phyloP scores from a whole-genome alignment of 352 stramenopile genomes.

The Phytophthora agathidicida region DNA sequence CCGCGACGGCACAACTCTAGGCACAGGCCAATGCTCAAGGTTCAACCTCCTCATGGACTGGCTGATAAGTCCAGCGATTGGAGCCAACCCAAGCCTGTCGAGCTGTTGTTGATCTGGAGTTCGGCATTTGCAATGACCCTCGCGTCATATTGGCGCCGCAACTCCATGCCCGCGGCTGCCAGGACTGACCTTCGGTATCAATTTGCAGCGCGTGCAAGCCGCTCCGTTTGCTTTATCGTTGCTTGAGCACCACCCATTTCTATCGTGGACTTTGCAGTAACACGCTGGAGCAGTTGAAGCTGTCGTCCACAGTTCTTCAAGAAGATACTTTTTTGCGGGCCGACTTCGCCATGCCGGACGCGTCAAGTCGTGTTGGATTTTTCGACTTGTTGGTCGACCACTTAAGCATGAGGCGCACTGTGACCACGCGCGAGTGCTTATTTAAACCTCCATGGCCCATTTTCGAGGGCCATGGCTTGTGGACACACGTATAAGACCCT shows the following conservation, averaged over 20 bases:
- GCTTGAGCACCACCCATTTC: too few relatives aligned
- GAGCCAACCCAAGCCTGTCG: constrained; percentile 9
- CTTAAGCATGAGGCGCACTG: constrained; percentile 21
- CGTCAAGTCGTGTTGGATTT: constrained; percentile 6
- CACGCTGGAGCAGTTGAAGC: too few relatives aligned
- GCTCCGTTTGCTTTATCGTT: too few relatives aligned
- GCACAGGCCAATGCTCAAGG: constrained; percentile 7
- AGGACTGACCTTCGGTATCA: not conserved
- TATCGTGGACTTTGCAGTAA: too few relatives aligned
- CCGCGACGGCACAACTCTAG: constrained; percentile 14
- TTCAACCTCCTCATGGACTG: constrained; percentile 6
- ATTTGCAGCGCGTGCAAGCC: too few relatives aligned
- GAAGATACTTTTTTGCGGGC: constrained; percentile 33
- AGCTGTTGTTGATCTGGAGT: not conserved
- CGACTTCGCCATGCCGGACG: not conserved
- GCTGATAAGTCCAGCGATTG: constrained; percentile 25
- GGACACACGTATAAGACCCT: constrained; percentile 16
- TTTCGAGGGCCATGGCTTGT: constrained; percentile 7
- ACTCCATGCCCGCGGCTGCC: not conserved
- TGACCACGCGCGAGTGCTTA: constrained; percentile 8
- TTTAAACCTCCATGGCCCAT: too few relatives aligned
- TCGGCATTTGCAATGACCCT: constrained; percentile 5
- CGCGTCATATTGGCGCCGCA: constrained; percentile 9
- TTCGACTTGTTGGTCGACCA: constrained; percentile 2
- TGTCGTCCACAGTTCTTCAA: not conserved